These are phyloP conservation scores for Phytophthora capsici DNA, from an alignment of 352 stramenopile species.

Conservation along the genomic window DNA sequence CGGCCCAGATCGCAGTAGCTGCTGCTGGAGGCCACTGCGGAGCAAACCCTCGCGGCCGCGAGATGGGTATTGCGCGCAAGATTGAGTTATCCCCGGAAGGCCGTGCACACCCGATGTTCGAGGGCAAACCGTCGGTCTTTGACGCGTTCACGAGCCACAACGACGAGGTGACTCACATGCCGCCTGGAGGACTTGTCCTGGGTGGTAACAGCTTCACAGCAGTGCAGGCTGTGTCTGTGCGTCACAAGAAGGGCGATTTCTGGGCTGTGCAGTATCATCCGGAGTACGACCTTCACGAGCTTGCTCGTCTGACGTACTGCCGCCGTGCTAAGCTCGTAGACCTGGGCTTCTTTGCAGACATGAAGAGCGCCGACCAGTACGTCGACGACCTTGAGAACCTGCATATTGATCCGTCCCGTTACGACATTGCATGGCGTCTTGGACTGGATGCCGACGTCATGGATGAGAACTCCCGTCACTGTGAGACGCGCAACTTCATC, in stretches of 20 bases:
- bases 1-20: slow-evolving; percentile 77
- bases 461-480: slow-evolving; percentile 78
- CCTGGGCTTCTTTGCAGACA: slow-evolving; percentile 76
- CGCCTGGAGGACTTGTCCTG: slow-evolving; percentile 60
- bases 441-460: slow-evolving; percentile 84
- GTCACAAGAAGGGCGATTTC: slow-evolving; percentile 82
- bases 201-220: slow-evolving; percentile 73
- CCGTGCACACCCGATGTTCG: slow-evolving; percentile 81
- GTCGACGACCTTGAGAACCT: slow-evolving; percentile 80
- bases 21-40: slow-evolving; percentile 69
- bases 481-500: slow-evolving; percentile 87
- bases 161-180: slow-evolving; percentile 83
- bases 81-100: slow-evolving; percentile 78
- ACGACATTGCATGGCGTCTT: slow-evolving; percentile 81
- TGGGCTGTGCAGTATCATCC: slow-evolving; percentile 88
- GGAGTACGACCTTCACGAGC: slow-evolving; percentile 85
- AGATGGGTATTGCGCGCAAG: slow-evolving; percentile 84
- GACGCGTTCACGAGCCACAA: slow-evolving; percentile 86
- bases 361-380: slow-evolving; percentile 73
- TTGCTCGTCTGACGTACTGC: slow-evolving; percentile 77
- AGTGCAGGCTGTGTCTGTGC: slow-evolving; percentile 77
- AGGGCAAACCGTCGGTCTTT: slow-evolving; percentile 83
- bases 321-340: slow-evolving; percentile 68
- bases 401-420: slow-evolving; percentile 69
- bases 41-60: slow-evolving; percentile 68